Base-by-base conservation (phyloP, 768 basidiomycete species). In the Guyanaporus albipodus region DNA sequence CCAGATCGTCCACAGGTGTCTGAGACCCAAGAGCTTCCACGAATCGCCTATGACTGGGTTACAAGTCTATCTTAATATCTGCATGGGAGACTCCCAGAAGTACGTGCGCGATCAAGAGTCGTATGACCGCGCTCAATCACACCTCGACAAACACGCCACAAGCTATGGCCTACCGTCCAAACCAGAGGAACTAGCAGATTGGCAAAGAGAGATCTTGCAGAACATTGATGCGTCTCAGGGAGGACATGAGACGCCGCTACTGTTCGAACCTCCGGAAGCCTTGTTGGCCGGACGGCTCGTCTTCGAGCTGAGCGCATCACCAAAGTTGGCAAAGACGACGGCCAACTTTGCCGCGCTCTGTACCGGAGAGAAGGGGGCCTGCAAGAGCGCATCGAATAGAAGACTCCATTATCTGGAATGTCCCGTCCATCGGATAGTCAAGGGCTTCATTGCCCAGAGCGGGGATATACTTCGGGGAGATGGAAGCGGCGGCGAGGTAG, bases 401-500 rank as follows among this genome's bases (percentile, higher is more conserved):
- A 67, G 57, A 27, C 58, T 78, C 41, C 68, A 70, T 49, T 79
- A 77, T 54, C 36, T 67, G 29, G 70, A 63, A 3, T 69, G 63
- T 29, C 72, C 71, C 23, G 65, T 80, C 1, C 77, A 78, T 59
- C 64, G 76, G 9, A 65, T 76, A 53, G 70, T 73, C 36, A 65
- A 67, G 50, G 76, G 67, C 12, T 80, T 78, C 41, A 67, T 79
- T 4, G 72, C 73, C 1, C 78, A 81, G 54, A 73, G 74, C n/a
- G 77, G 77, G 6, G 77, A 80, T 54, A 63, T 78, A 31, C 77
- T 76, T 18, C 57, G 77, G 35, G 70, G 71, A 6, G 78, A 79
- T 54, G 78, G 78, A 27, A 72, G 68, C 41, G 75, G 77, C 1
- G 79, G 79, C 12, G 78, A 80, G 73, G 72, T 79, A 59, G 52